Evolutionary conservation across 495 filamentous ascomycete species (phyloP), one percentile per base, ranked within the genome.

Genomic region (Clavariopsis aquatica): DNA sequence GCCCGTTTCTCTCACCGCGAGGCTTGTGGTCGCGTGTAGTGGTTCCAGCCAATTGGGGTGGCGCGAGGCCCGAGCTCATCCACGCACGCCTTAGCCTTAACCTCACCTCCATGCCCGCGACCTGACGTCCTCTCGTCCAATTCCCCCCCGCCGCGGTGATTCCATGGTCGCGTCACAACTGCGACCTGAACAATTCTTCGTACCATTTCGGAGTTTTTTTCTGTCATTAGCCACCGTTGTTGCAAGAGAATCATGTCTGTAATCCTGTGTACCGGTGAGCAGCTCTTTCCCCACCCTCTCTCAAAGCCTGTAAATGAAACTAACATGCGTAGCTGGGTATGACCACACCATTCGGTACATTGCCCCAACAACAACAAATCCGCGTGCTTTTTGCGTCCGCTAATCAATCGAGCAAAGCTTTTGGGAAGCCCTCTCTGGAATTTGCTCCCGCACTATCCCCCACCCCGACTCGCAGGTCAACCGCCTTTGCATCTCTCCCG

Each of bases 391-490:
- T 28, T n/a, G 6, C 27, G 26, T 19, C 23, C 47, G 20, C 52
- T 64, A 57, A 54, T 8, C 20, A 23, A 17, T 20, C 26, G 13
- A 38, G 12, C 69, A 43, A 6, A 96, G 92, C 57, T 98, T 98
- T 81, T 98, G 94, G 94, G 94, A 98, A 75, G 94, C 94, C 3
- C 84, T 98, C 51, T 96, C 92, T 5, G 94, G 94, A 26, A 98
- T 98, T 61, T 98, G 94, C 78, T 96, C 92, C 4, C 91, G 94
- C 51, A 97, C 92, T 15, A 97, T 98, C 65, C 95, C 97, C 70
- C 93, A 98, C 72, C 89, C 94, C 2, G 94, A 98, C 73, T 97
- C 93, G 0, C 95, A 98, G 77, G 94, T 98, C 68, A 98, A 98
- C 75, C 89, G 94, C 20, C 89, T 98, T 2, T 98, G 93, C 76